phyloP scores from a whole-genome alignment of 768 basidiomycete species.

The Macrolepiota albuminosa region DNA sequence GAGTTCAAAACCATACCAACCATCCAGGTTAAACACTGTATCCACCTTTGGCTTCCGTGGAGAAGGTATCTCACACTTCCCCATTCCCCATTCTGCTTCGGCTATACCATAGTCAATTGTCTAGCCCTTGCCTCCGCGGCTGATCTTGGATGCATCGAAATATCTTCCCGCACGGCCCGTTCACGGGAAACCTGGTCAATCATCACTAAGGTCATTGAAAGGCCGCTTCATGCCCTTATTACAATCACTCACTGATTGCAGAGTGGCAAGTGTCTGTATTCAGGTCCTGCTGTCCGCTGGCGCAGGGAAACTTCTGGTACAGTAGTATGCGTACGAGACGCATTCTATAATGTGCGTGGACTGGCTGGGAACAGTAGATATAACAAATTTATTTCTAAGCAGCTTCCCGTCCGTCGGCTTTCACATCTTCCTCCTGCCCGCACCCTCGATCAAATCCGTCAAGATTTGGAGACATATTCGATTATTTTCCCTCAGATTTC shows the following conservation, averaged over 20 bases:
- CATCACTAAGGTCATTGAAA: constrained; percentile 61
- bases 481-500: constrained; percentile 67
- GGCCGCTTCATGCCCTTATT: neutral
- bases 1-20: constrained; percentile 66
- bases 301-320: constrained; percentile 72
- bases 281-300: constrained; percentile 73
- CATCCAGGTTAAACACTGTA: constrained; percentile 42
- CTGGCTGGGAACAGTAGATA: neutral
- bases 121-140: constrained; percentile 82
- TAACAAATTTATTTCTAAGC: neutral
- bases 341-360: constrained; percentile 77
- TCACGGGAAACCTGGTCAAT: constrained; percentile 70
- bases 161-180: constrained; percentile 66
- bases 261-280: constrained; percentile 65
- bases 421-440: constrained; percentile 58
- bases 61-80: constrained; percentile 59
- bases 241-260: constrained; percentile 22
- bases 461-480: constrained; percentile 68
- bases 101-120: neutral
- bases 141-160: constrained; percentile 75
- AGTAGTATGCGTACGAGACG: constrained; percentile 78
- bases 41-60: constrained; percentile 89
- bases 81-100: neutral
- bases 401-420: constrained; percentile 79
- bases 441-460: constrained; percentile 63